Evolutionary conservation across 1,139 yeast genomes (phyloP).

Genomic region (Torulaspora pretoriensis): DNA sequence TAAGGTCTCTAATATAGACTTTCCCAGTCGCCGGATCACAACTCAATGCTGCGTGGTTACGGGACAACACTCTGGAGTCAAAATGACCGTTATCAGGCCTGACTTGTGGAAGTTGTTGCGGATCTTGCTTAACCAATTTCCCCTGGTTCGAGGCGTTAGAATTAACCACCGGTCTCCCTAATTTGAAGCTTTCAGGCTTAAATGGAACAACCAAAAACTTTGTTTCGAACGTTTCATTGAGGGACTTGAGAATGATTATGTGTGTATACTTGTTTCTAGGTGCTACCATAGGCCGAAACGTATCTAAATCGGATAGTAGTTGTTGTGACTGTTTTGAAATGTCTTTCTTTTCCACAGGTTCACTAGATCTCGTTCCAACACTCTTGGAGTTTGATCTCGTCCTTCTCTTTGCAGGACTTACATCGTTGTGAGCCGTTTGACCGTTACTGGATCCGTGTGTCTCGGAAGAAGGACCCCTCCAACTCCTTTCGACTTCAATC

Average conservation of each 20-base stretch:
- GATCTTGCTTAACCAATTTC: slow-evolving; percentile 40
- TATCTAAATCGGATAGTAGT: slow-evolving; percentile 6
- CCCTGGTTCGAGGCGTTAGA: slow-evolving; percentile 44
- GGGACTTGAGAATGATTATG: slow-evolving; percentile 64
- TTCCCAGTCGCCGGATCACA: slow-evolving; percentile 64
- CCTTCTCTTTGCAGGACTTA: slow-evolving; percentile 17
- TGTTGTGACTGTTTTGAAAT: slow-evolving; percentile 2
- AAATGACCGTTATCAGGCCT: slow-evolving; percentile 82
- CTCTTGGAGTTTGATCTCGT: slow-evolving; percentile 35
- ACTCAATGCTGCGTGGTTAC: slow-evolving; percentile 91
- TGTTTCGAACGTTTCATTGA: slow-evolving; percentile 77
- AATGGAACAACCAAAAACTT: slow-evolving; percentile 78
- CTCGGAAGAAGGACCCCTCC: slow-evolving; percentile 17
- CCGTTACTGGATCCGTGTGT: slow-evolving; percentile 9
- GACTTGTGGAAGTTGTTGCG: slow-evolving; percentile 31
- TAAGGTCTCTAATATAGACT: slow-evolving; percentile 76
- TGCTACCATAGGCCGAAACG: slow-evolving; percentile 18
- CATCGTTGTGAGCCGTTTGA: slow-evolving; percentile 4
- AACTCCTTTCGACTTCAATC: slow-evolving; percentile 18
- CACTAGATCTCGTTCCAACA: slow-evolving; percentile 23
- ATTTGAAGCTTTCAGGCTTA: slow-evolving; percentile 75
- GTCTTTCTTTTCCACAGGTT: slow-evolving; percentile 1
- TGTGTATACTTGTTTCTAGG: slow-evolving; percentile 35
- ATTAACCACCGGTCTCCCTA: slow-evolving; percentile 73
- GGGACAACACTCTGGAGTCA: slow-evolving; percentile 85